Evolutionary conservation across 371 early-diverging fungal genomes (phyloP), one percentile per base, ranked within the genome.

Genomic region (Massospora cicadina): DNA sequence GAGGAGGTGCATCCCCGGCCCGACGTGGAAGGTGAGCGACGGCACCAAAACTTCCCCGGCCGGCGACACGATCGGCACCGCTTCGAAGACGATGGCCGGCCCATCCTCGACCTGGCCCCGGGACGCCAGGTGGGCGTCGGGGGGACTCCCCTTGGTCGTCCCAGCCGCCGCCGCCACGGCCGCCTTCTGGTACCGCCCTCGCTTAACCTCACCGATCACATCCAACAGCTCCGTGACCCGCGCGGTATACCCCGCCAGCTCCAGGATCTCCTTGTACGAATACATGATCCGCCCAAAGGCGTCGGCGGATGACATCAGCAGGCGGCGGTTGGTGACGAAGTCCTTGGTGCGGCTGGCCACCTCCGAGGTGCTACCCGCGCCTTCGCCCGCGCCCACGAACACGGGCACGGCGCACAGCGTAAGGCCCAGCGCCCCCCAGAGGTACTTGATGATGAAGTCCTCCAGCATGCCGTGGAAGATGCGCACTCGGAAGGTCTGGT

Each of bases 31-130:
- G 65, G 74, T 84, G 60, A 97, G 76, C 65, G 81, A 76, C 60
- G 80, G 79, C n/a, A 97, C 84, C 55, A 98, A 81, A 2, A 95
- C 84, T 78, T 98, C 96, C 30, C 97, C 98, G 74, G 90, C 94
- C 31, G 96, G 98, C 21, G 94, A 90, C 12, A 94, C 85, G 60
- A 96, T 90, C 24, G 97, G 97, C 7, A 95, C 94, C 69, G 89
- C 78, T 29, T 78, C 72, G 70, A 96, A 96, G 69, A 91, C 89
- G 67, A 96, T 93, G 27, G 80, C 83, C 23, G 82, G 77, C 65
- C 82, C 80, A 66, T 84, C 76, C 13, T 84, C 72, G 2, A 31
- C 31, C 60, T 88, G 84, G 68, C 77, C 86, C 67, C 76, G 79
- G 63, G 78, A 79, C 1, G 74, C 77, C 10, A 33, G 23, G 10